Conservation (phyloP, 1,139 yeast species). For the Diutina scorzettiae region DNA sequence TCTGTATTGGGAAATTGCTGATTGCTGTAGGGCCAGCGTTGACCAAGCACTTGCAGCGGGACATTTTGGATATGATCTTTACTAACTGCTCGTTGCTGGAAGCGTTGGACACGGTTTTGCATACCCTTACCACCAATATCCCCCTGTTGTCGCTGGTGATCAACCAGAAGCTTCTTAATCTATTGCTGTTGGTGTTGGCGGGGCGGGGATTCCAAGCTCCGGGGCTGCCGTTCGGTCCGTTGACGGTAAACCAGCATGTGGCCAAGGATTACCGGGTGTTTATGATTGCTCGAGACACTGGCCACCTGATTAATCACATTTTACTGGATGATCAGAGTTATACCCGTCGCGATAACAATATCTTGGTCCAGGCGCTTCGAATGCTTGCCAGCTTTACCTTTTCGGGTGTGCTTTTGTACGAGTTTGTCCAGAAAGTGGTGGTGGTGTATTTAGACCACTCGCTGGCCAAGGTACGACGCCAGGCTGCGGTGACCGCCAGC, state of each 20-base stretch:
- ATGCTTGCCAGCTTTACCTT: slow-evolving; percentile 70
- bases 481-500: slow-evolving; percentile 80
- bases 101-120: slow-evolving; percentile 65
- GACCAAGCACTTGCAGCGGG: slow-evolving; percentile 77
- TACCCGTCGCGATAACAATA: slow-evolving; percentile 36
- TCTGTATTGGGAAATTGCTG: slow-evolving; percentile 79
- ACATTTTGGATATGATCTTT: slow-evolving; percentile 67
- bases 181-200: slow-evolving; percentile 66
- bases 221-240: slow-evolving; percentile 73
- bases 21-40: slow-evolving; percentile 91
- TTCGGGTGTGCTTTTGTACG: slow-evolving; percentile 65
- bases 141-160: slow-evolving; percentile 73
- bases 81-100: slow-evolving; percentile 69
- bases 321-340: slow-evolving; percentile 27
- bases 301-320: slow-evolving; percentile 25
- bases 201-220: slow-evolving; percentile 80
- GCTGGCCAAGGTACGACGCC: slow-evolving; percentile 66
- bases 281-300: slow-evolving; percentile 59
- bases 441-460: slow-evolving; percentile 73
- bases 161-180: slow-evolving; percentile 58
- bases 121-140: slow-evolving; percentile 54
- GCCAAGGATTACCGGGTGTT: slow-evolving; percentile 72
- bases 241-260: slow-evolving; percentile 46
- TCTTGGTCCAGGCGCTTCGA: slow-evolving; percentile 55
- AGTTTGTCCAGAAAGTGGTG: slow-evolving; percentile 77